phyloP scores from a whole-genome alignment of 1,284 basidiomycete species.

The Trametes polyzona region DNA sequence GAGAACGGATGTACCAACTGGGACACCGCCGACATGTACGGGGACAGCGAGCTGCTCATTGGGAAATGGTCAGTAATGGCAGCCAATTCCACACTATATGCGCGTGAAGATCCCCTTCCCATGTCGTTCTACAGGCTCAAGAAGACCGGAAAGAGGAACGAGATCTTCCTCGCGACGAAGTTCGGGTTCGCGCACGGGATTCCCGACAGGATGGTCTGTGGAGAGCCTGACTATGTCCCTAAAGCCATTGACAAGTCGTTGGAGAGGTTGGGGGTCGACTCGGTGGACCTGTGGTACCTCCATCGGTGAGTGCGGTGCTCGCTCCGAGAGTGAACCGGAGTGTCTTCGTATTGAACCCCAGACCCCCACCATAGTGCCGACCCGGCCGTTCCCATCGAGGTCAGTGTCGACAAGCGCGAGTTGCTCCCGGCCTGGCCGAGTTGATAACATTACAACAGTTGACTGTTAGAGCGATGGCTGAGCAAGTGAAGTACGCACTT shows the following conservation, averaged over 20 bases:
- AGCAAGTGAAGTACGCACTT: constrained; percentile 37
- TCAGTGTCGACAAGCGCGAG: too few relatives aligned
- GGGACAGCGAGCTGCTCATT: constrained; percentile 30
- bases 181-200: constrained; percentile 34
- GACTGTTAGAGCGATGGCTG: constrained; percentile 38
- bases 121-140: constrained; percentile 36
- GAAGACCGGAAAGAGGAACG: constrained; percentile 40
- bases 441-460: neutral
- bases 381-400: constrained; percentile 37
- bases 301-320: constrained; percentile 31
- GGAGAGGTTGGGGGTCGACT: constrained; percentile 39
- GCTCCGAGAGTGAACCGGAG: too few relatives aligned
- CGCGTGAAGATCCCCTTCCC: neutral
- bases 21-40: constrained; percentile 38
- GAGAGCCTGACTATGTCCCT: constrained; percentile 36
- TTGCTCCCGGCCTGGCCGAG: neutral
- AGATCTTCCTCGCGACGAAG: constrained; percentile 54
- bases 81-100: too few relatives aligned
- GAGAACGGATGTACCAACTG: constrained; percentile 32
- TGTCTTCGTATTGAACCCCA: neutral
- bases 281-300: constrained; percentile 45
- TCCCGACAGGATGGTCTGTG: constrained; percentile 17
- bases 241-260: constrained; percentile 39
- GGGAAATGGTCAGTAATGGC: constrained; percentile 29
- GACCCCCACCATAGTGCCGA: constrained; percentile 23